phyloP scores from a whole-genome alignment of 208 protist species.

The Porcisia hertigi region DNA sequence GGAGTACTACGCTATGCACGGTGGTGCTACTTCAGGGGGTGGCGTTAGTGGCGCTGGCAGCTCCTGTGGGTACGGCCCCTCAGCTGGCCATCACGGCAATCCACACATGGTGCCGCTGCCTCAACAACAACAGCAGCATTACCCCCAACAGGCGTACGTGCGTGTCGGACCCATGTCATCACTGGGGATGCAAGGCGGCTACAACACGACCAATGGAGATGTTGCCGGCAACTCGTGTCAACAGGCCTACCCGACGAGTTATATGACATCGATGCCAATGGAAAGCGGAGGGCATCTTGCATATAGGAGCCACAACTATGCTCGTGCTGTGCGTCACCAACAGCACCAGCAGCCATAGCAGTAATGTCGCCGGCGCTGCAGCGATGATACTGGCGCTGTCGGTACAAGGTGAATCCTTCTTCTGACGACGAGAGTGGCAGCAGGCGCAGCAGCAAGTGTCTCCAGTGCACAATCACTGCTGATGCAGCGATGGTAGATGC shows the following conservation, averaged over 20 bases:
- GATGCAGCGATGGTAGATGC: neutral
- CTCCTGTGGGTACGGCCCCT: neutral
- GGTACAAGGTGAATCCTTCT: conserved; percentile 5
- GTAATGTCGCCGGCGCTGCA: neutral
- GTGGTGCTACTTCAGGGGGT: neutral
- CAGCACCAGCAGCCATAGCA: conserved; percentile 23
- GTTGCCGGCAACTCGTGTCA: neutral
- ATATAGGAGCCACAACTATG: neutral
- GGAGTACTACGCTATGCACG: conserved; percentile 21
- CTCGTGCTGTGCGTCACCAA: neutral
- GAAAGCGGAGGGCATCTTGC: neutral
- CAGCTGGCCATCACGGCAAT: conserved; percentile 5
- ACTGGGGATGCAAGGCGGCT: neutral
- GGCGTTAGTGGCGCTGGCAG: conserved; percentile 1
- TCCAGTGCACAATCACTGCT: neutral
- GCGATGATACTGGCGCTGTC: neutral
- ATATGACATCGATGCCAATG: conserved; percentile 1
- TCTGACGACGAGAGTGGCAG: neutral
- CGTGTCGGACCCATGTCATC: conserved; percentile 4
- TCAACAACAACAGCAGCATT: conserved; percentile 9
- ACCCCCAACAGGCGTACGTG: conserved; percentile 10
- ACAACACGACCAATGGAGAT: neutral
- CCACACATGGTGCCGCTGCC: neutral
- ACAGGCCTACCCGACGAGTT: neutral
- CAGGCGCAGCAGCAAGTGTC: conserved; percentile 16